Percentiles rank a stretch among this genome's conserved stretches.
phyloP scores from a whole-genome alignment of 2,329 filamentous ascomycete species.

The Rugonectria rugulosa region DNA sequence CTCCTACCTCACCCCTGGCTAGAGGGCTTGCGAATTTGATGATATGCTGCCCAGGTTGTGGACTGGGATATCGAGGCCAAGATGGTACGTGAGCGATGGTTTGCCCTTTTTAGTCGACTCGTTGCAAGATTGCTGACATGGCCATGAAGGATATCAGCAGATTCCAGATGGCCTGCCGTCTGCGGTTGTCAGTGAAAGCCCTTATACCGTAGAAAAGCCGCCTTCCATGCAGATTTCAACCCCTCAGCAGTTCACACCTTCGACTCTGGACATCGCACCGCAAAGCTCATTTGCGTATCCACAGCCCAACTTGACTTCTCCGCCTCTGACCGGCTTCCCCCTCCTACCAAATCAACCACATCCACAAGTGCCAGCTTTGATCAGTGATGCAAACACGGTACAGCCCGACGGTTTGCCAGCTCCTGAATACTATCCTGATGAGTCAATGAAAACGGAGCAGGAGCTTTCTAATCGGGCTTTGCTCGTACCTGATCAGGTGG shows the following conservation, averaged over 20 bases:
- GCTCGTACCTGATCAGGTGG: constrained; percentile 26
- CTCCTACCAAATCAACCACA: constrained; percentile 29
- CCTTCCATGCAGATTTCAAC: constrained; percentile 32
- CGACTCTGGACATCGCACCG: constrained; percentile 22
- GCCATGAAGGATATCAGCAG: constrained; percentile 45
- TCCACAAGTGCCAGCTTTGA: constrained; percentile 26
- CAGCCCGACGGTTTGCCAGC: constrained; percentile 28
- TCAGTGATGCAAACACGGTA: constrained; percentile 18
- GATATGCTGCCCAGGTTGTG: constrained; percentile 44
- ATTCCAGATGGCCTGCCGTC: constrained; percentile 34
- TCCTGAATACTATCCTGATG: constrained; percentile 30
- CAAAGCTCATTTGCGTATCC: constrained; percentile 26
- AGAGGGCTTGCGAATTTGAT: constrained; percentile 41
- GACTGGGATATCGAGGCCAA: constrained; percentile 35
- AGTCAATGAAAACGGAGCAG: constrained; percentile 32
- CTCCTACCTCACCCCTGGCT: constrained; percentile 36
- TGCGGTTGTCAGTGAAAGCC: constrained; percentile 40
- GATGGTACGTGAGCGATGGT: constrained; percentile 39
- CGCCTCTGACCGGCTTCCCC: constrained; percentile 33
- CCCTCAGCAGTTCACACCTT: constrained; percentile 28
- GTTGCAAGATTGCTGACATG: constrained; percentile 24
- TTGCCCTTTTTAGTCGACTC: background rate
- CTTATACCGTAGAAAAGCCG: constrained; percentile 44
- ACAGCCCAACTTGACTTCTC: constrained; percentile 27
- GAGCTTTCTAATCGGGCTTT: constrained; percentile 26